A percentile compares a stretch with the other conserved stretches of the same genome.
phyloP scores from a whole-genome alignment of 1,284 basidiomycete species.

The Boletus smithii region DNA sequence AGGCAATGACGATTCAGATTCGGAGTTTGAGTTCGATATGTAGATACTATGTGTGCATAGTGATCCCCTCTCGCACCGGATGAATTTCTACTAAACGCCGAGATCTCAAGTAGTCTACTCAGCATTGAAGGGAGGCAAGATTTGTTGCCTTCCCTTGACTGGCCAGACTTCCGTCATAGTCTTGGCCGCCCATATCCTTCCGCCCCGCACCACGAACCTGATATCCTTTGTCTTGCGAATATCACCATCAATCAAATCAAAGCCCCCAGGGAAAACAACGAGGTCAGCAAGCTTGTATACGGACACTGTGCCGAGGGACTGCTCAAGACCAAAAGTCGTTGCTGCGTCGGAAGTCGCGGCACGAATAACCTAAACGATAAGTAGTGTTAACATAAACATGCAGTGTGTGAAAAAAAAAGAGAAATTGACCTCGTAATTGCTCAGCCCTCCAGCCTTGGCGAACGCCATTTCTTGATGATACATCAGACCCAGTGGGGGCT shows the following conservation, averaged over 20 bases:
- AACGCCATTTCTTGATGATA: constrained; percentile 73
- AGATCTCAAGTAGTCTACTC: constrained; percentile 42
- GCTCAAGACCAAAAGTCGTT: constrained; percentile 56
- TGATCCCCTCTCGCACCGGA: too few species aligned
- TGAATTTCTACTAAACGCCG: neutral
- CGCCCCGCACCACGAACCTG: constrained; percentile 55
- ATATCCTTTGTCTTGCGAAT: constrained; percentile 50
- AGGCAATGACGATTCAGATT: constrained; percentile 58
- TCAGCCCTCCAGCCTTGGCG: constrained; percentile 52
- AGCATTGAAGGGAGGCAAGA: constrained; percentile 56
- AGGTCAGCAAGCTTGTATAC: constrained; percentile 67
- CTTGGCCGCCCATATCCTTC: constrained; percentile 62
- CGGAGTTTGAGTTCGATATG: constrained; percentile 41
- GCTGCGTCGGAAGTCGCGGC: constrained; percentile 67
- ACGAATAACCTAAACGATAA: constrained; percentile 49
- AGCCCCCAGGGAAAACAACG: constrained; percentile 55
- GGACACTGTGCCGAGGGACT: constrained; percentile 59
- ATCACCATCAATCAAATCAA: constrained; percentile 53
- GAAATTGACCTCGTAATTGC: constrained; percentile 45
- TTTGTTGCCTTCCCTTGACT: constrained; percentile 50
- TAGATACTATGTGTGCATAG: constrained; percentile 5
- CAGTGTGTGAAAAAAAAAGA: neutral
- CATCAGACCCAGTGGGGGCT: constrained; percentile 67
- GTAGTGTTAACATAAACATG: neutral
- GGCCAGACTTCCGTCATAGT: constrained; percentile 71